These are phyloP conservation scores for Mycena vitilis DNA, from an alignment of 768 basidiomycete species.

Conservation along the genomic window DNA sequence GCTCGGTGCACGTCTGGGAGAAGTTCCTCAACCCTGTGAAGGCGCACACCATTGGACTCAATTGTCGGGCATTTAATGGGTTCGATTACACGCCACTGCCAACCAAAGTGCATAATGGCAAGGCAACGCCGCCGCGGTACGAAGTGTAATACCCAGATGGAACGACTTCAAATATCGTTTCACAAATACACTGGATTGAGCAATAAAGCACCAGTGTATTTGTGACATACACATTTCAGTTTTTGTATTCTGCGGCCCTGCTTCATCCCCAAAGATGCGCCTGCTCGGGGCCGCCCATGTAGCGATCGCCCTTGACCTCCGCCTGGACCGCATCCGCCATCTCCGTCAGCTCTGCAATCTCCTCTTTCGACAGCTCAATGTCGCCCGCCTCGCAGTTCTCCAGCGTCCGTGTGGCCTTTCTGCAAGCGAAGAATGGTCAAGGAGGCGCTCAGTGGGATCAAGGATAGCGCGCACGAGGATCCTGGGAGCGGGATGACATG, in stretches of 20 bases:
- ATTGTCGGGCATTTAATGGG: slow-evolving; percentile 13
- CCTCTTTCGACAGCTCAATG: slow-evolving; percentile 55
- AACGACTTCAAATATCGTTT: too few species aligned
- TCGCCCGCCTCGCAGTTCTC: slow-evolving; percentile 59
- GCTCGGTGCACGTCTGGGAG: slow-evolving; percentile 25
- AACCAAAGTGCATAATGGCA: slow-evolving; percentile 19
- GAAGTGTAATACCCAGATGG: too few species aligned
- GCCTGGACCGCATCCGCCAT: slow-evolving; percentile 27
- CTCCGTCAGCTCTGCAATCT: slow-evolving; percentile 52
- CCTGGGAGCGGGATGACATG: slow-evolving; percentile 66
- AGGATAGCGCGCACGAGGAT: slow-evolving; percentile 47
- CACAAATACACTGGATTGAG: too few species aligned
- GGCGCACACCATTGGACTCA: slow-evolving; percentile 18
- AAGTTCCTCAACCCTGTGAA: slow-evolving; percentile 13
- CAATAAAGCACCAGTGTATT: too few species aligned
- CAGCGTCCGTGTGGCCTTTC: slow-evolving; percentile 46
- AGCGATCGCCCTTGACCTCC: slow-evolving; percentile 11
- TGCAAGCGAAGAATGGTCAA: neutral
- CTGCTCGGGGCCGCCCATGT: slow-evolving; percentile 21
- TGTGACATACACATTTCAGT: too few species aligned
- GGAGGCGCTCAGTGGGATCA: too few species aligned
- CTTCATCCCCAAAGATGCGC: slow-evolving; percentile 11
- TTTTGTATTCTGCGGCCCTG: too few species aligned
- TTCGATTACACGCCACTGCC: too few species aligned
- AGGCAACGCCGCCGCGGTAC: too few species aligned